These are phyloP conservation scores for Bruguiera parviflora DNA, from an alignment of 345 rosid species.

Conservation along the genomic window DNA sequence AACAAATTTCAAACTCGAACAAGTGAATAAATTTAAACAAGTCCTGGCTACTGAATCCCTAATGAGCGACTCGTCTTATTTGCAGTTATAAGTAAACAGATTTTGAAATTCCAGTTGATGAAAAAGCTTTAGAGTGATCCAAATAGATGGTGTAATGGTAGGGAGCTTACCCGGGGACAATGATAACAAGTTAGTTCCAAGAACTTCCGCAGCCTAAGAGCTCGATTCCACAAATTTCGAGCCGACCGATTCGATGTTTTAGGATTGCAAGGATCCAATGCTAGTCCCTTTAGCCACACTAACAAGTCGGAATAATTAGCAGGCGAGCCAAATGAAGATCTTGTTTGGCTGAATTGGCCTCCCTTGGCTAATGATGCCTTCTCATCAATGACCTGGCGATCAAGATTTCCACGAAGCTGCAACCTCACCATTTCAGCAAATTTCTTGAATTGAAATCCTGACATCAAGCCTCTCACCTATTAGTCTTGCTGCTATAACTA, in stretches of 20 bases:
- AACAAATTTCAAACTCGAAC: too few relatives aligned
- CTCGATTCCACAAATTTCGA: conserved; percentile 4
- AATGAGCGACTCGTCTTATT: too few relatives aligned
- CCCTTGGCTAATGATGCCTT: conserved; percentile 1
- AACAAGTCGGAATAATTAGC: conserved; percentile 4
- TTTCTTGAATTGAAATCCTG: too few relatives aligned
- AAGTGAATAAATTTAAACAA: too few relatives aligned
- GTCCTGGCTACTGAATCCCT: too few relatives aligned
- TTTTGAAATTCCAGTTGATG: too few relatives aligned
- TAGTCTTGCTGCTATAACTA: too few relatives aligned
- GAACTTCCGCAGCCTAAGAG: conserved; percentile 15
- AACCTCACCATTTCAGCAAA: too few relatives aligned
- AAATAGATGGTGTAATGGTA: too few relatives aligned
- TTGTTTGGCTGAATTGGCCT: neutral
- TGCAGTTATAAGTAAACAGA: too few relatives aligned
- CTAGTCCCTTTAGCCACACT: conserved; percentile 19
- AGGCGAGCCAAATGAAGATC: neutral
- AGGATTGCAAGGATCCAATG: conserved; percentile 19
- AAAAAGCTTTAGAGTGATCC: too few relatives aligned
- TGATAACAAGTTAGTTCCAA: neutral
- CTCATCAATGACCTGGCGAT: neutral
- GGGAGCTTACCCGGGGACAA: conserved; percentile 10
- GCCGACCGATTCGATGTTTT: neutral
- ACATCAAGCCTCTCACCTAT: too few relatives aligned
- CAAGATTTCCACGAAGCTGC: neutral